Evolutionary conservation across 2,329 filamentous ascomycete species (phyloP).

Genomic region (Epichloe scottii): DNA sequence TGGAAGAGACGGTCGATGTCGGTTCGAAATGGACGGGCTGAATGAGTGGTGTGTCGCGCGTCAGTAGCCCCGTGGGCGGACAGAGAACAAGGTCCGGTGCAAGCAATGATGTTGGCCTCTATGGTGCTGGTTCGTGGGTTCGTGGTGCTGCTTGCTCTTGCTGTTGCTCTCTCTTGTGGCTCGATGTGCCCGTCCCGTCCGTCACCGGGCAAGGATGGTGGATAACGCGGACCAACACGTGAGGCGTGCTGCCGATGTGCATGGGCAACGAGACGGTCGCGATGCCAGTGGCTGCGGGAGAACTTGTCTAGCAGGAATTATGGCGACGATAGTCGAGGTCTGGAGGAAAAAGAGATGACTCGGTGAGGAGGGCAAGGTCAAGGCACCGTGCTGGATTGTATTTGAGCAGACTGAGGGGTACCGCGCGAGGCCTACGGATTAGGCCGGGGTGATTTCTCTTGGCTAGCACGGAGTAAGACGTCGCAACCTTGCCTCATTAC

Average conservation of each 20-base stretch:
- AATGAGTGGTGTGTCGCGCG: background rate
- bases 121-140: background rate
- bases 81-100: background rate
- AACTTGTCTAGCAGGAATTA: slow-evolving; percentile 3
- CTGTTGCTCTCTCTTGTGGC: slow-evolving; percentile 1
- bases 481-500: slow-evolving; percentile 7
- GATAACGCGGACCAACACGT: slow-evolving; percentile 12
- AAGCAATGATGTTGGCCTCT: background rate
- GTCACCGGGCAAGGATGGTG: slow-evolving; percentile 11
- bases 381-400: slow-evolving; percentile 28
- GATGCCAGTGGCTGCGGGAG: slow-evolving; percentile 8
- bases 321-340: slow-evolving; percentile 23
- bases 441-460: background rate
- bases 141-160: background rate
- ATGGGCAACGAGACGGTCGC: slow-evolving; percentile 7
- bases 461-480: slow-evolving; percentile 10
- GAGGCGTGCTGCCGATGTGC: slow-evolving; percentile 12
- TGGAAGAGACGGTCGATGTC: slow-evolving; percentile 2
- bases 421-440: slow-evolving; percentile 5
- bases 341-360: slow-evolving; percentile 25
- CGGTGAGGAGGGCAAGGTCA: slow-evolving; percentile 26
- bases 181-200: slow-evolving; percentile 1
- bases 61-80: background rate
- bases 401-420: slow-evolving; percentile 30
- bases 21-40: slow-evolving; percentile 1